phyloP scores from a whole-genome alignment of 1,284 basidiomycete species.

The Boletellus dicymbophilus region DNA sequence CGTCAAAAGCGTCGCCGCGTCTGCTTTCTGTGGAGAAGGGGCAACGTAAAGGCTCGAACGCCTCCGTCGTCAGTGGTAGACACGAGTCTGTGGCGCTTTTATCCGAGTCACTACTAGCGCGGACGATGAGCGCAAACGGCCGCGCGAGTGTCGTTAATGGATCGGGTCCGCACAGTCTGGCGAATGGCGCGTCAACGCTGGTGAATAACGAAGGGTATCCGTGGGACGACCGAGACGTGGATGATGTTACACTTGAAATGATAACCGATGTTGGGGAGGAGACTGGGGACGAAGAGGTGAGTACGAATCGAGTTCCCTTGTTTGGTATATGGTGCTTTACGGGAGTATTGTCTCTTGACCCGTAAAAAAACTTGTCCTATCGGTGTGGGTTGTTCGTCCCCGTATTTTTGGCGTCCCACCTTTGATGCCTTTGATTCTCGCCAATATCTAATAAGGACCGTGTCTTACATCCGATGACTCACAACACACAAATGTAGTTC shows the following conservation, averaged over 20 bases:
- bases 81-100: slow-evolving; percentile 16
- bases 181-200: slow-evolving; percentile 25
- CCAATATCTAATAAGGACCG: not conserved
- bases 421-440: not conserved
- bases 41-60: slow-evolving; percentile 25
- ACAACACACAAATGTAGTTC: slow-evolving; percentile 45
- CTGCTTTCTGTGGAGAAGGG: slow-evolving; percentile 17
- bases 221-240: slow-evolving; percentile 34
- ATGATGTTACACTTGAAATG: slow-evolving; percentile 59
- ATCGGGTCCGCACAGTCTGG: slow-evolving; percentile 15
- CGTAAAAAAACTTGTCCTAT: no score
- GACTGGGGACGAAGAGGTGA: slow-evolving; percentile 68
- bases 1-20: slow-evolving; percentile 21
- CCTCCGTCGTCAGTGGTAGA: slow-evolving; percentile 18
- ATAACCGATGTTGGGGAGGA: slow-evolving; percentile 68
- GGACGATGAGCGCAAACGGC: slow-evolving; percentile 13
- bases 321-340: no score
- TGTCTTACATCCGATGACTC: slow-evolving; percentile 3
- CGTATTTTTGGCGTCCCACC: not conserved
- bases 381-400: no score
- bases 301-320: no score
- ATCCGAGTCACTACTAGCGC: slow-evolving; percentile 27
- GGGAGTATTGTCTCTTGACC: no score
- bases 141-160: slow-evolving; percentile 23
- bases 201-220: slow-evolving; percentile 21